Conservation (phyloP, 2,329 filamentous ascomycete genomes). For the Penicillium sp. region DNA sequence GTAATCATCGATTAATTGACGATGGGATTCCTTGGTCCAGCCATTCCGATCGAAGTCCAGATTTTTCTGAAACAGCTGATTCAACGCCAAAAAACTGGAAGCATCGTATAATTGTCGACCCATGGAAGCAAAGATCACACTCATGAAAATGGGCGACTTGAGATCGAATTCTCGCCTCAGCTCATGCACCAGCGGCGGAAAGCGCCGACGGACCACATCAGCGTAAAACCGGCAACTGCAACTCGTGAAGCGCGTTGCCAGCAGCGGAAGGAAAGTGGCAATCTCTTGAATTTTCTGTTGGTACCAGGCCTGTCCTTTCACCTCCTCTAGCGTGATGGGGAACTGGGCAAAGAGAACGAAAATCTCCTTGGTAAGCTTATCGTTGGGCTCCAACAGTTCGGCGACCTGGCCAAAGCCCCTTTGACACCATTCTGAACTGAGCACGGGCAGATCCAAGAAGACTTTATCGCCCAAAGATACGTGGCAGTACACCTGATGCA, state of each 20-base stretch:
- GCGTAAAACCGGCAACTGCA: constrained; percentile 12
- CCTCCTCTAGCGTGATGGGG: constrained; percentile 32
- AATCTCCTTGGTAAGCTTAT: neutral
- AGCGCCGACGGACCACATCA: constrained; percentile 35
- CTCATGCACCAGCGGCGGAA: constrained; percentile 60
- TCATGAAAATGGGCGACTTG: constrained; percentile 53
- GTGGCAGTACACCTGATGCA: constrained; percentile 66
- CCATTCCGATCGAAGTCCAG: neutral
- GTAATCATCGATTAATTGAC: constrained; percentile 3
- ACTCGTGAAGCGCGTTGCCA: constrained; percentile 47
- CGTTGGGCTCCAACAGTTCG: constrained; percentile 49
- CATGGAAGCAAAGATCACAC: constrained; percentile 51
- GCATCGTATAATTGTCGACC: constrained; percentile 28
- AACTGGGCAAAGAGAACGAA: constrained; percentile 35
- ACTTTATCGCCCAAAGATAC: constrained; percentile 44
- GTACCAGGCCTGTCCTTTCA: constrained; percentile 36
- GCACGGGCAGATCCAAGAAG: constrained; percentile 34
- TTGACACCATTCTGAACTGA: constrained; percentile 37
- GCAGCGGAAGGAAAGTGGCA: constrained; percentile 41
- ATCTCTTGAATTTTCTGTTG: constrained; percentile 25
- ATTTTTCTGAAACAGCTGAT: neutral
- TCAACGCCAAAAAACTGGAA: neutral
- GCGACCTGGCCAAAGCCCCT: constrained; percentile 30
- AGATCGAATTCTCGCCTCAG: constrained; percentile 51
- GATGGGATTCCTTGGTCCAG: neutral